phyloP scores from a whole-genome alignment of 257 asterid species.

The Solanum tarapatanum region DNA sequence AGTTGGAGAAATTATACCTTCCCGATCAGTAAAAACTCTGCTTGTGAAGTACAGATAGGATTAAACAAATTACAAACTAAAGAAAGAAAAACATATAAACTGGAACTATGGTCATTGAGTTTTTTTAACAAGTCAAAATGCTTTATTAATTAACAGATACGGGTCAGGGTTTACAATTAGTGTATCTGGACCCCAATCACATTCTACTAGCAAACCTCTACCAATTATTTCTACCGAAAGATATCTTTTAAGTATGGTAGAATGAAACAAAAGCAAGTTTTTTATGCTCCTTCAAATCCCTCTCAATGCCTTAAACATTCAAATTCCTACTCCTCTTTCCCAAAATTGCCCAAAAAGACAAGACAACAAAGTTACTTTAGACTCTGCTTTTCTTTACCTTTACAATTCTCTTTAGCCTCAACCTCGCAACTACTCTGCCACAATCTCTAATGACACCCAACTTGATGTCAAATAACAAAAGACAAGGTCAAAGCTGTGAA shows the following conservation, averaged over 20 bases:
- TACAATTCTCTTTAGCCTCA: not conserved
- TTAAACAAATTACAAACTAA: not conserved
- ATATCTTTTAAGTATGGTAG: not conserved
- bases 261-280: not conserved
- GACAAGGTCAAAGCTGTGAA: not conserved
- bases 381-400: not conserved
- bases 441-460: not conserved
- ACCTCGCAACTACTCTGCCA: not conserved
- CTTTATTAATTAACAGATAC: not conserved
- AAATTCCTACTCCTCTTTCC: not conserved
- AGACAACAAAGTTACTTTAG: not conserved
- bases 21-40: not conserved
- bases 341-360: not conserved
- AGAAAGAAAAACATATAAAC: not conserved
- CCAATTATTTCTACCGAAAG: not conserved
- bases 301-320: not conserved
- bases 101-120: not conserved
- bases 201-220: not conserved
- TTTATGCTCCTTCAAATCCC: not conserved
- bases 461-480: not conserved
- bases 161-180: not conserved
- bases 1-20: not conserved
- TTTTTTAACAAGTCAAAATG: not conserved
- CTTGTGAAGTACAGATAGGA: not conserved
- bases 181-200: not conserved